Base-by-base conservation (phyloP, 1,139 yeast species). In the Casaregolazyma suthepensis region DNA sequence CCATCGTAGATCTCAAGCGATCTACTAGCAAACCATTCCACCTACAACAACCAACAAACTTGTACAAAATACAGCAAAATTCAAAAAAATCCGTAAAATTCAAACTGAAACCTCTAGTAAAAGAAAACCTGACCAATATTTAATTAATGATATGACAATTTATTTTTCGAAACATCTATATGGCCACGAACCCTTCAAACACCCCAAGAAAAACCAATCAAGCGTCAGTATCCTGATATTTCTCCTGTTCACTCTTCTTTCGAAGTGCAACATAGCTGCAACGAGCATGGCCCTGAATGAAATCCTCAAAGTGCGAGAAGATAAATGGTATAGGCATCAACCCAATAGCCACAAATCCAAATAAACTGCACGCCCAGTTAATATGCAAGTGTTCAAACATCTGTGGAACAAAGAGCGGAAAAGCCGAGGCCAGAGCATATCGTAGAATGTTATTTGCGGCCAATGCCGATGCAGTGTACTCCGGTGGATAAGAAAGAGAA, bases 401-500 rank as follows among this genome's bases (percentile, higher is more conserved):
- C 1, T 75, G 73, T 45, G 69, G 64, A 3, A 82, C 85, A 61
- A 82, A 81, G 50, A 82, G 68, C 46, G 87, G 87, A 71, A 82
- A 82, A 4, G 77, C 78, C 35, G 82, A 81, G 0, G 83, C 87
- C 62, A 79, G 70, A 1, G 71, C 70, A 1, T 82, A 74, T 60
- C 85, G 72, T 59, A 74, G 73, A 54, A 80, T 67, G 18, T 74
- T 79, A 60, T 79, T 80, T 20, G 79, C 76, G 1, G 84, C 83
- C 63, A 78, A 79, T 2, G 79, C 83, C 3, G 84, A 79, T 0
- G 85, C 85, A 62, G 77, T 65, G 59, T 72, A 75, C 52, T 93
- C 88, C 29, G 94, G 94, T 69, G 82, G 87, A 2, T 87, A 70
- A 76, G 47, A 80, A 67, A 50, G 93, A 89, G 42, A 94, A 91